Conservation (phyloP, 2,329 filamentous ascomycete genomes). For the Knufia petricola region DNA sequence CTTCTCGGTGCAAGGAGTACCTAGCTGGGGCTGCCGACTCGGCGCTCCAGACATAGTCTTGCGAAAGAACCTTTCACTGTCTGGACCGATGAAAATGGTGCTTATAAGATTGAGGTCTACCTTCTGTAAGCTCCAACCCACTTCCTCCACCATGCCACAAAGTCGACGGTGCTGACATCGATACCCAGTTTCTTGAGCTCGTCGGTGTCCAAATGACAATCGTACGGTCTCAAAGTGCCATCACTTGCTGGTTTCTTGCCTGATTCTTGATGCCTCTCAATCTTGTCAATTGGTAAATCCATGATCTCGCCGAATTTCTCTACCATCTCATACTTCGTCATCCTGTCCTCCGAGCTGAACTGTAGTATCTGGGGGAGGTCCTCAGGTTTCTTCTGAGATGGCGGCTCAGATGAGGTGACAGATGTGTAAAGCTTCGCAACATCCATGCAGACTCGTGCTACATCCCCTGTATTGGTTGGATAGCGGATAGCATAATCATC, state of each 20-base stretch:
- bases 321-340: constrained; percentile 87
- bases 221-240: constrained; percentile 55
- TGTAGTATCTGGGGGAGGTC: constrained; percentile 63
- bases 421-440: constrained; percentile 59
- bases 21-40: no score
- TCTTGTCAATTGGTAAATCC: constrained; percentile 58
- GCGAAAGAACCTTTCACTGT: no score
- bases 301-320: constrained; percentile 68
- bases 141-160: constrained; percentile 70
- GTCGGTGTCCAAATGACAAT: constrained; percentile 76
- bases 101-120: no score
- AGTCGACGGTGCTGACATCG: constrained; percentile 63
- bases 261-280: constrained; percentile 60
- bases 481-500: constrained; percentile 79
- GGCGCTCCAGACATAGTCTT: no score
- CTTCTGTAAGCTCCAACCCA: constrained; percentile 49
- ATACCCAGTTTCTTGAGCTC: constrained; percentile 60
- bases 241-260: constrained; percentile 20
- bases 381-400: constrained; percentile 36
- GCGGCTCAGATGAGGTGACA: constrained; percentile 46
- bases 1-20: no score
- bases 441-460: constrained; percentile 68
- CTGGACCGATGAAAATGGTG: no score
- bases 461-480: constrained; percentile 82
- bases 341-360: constrained; percentile 75